Base-by-base conservation (phyloP, 1,139 yeast species). In the Pichia kudriavzevii region DNA sequence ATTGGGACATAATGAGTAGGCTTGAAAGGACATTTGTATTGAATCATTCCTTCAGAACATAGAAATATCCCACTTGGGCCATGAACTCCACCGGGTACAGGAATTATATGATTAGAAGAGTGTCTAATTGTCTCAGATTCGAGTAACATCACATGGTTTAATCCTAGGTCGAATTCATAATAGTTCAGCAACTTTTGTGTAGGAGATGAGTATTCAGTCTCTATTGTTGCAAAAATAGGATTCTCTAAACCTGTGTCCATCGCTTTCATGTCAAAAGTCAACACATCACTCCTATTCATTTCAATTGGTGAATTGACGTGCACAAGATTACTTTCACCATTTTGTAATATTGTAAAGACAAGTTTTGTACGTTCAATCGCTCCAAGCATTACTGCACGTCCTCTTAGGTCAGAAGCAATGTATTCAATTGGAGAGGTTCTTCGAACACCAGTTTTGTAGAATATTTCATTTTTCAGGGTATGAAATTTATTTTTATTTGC, bases 91-190 rank as follows among this genome's bases (percentile, higher is more conserved):
- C 70, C 71, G 1, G 73, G 74, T 4, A 72, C 62, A 3, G 64
- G 52, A 3, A 72, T 28, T 10, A 75, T 40, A 33, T 64, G 56
- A 42, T 63, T 67, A 27, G 72, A 67, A n/a, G 56, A 59, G 20
- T 48, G 51, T 5, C 66, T 64, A 3, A 73, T 58, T 8, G 47
- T 54, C 22, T 60, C 67, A 3, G 71, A 55, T 39, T 71, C 64
- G 40, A 64, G 67, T 38, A 69, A 70, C 2, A 80, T 66, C 2
- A 87, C 71, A 52, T 80, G 82, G 51, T 88, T 87, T 36, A 88
- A 63, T 0, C 97, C 95, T 34, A 83, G 69, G 55, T 91, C 97
- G 21, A 88, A 61, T 51, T 84, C 93, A 58, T 88, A 88, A 54
- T 71, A 80, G 7, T 73, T 69, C 39, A 88, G 59, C 26, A 53